phyloP scores from a whole-genome alignment of 345 rosid species.

The Eucalyptus sp. region DNA sequence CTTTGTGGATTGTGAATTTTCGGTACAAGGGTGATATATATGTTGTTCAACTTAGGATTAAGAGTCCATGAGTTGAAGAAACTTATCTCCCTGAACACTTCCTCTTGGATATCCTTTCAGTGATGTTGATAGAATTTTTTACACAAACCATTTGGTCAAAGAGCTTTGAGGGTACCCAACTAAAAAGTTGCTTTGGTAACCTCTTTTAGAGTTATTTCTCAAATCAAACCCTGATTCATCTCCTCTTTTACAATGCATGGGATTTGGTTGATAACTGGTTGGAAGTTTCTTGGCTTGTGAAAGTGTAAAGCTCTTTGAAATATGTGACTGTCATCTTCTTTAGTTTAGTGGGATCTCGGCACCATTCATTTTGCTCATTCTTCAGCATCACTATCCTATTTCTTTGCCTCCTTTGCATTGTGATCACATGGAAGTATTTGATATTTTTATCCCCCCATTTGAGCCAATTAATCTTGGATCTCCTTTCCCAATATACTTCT shows the following conservation, averaged over 20 bases:
- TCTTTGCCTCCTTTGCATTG: background rate
- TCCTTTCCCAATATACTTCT: too few relatives aligned
- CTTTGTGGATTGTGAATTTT: too few relatives aligned
- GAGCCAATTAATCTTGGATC: background rate
- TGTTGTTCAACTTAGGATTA: too few relatives aligned
- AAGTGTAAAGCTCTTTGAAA: background rate
- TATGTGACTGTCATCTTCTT: background rate
- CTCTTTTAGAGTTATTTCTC: background rate
- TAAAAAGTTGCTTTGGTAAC: too few relatives aligned
- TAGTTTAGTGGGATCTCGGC: background rate
- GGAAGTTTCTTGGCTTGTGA: background rate
- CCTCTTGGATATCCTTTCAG: too few relatives aligned
- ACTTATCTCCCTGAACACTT: too few relatives aligned
- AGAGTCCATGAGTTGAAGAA: too few relatives aligned
- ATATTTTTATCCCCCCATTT: too few relatives aligned
- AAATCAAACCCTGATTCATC: background rate
- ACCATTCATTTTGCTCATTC: background rate
- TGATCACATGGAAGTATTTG: background rate
- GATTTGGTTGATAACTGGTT: background rate
- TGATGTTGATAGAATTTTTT: too few relatives aligned
- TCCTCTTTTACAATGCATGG: fast-evolving
- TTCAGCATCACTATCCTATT: background rate
- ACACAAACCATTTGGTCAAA: too few relatives aligned
- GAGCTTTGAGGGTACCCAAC: too few relatives aligned
- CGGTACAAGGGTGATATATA: too few relatives aligned